Evolutionary conservation across 2,329 filamentous ascomycete species (phyloP).

Genomic region (Arthroderma sp.): DNA sequence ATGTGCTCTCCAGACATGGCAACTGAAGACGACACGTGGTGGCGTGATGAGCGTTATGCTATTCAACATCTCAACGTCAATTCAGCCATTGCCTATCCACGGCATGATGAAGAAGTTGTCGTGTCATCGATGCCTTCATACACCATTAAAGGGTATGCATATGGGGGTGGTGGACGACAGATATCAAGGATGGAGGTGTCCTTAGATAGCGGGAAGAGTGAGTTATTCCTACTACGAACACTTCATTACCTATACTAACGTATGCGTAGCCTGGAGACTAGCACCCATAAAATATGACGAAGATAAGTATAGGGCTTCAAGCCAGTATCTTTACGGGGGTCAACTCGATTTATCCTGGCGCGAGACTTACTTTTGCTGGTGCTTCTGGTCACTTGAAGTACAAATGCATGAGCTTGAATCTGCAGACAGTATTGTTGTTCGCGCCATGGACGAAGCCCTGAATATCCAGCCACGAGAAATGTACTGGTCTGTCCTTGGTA

Average conservation of each 20-base stretch:
- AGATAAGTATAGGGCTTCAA: slow-evolving; percentile 62
- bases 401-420: slow-evolving; percentile 48
- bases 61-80: slow-evolving; percentile 89
- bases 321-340: slow-evolving; percentile 59
- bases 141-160: slow-evolving; percentile 67
- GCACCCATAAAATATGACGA: slow-evolving; percentile 72
- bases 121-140: slow-evolving; percentile 45
- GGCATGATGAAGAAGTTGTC: slow-evolving; percentile 58
- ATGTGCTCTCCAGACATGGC: slow-evolving; percentile 73
- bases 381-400: slow-evolving; percentile 72
- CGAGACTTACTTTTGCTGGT: slow-evolving; percentile 80
- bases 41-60: slow-evolving; percentile 81
- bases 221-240: neutral
- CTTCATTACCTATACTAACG: neutral
- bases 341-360: slow-evolving; percentile 69
- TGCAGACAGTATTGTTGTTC: slow-evolving; percentile 63
- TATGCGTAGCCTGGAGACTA: slow-evolving; percentile 51
- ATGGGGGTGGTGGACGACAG: slow-evolving; percentile 72
- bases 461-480: slow-evolving; percentile 79
- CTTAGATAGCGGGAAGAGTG: slow-evolving; percentile 62
- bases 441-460: slow-evolving; percentile 84
- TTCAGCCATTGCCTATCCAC: slow-evolving; percentile 66
- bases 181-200: slow-evolving; percentile 75
- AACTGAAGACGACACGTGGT: slow-evolving; percentile 60
- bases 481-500: slow-evolving; percentile 90